phyloP scores from a whole-genome alignment of 1,284 basidiomycete genomes.

The Ceratobasidium sp. region DNA sequence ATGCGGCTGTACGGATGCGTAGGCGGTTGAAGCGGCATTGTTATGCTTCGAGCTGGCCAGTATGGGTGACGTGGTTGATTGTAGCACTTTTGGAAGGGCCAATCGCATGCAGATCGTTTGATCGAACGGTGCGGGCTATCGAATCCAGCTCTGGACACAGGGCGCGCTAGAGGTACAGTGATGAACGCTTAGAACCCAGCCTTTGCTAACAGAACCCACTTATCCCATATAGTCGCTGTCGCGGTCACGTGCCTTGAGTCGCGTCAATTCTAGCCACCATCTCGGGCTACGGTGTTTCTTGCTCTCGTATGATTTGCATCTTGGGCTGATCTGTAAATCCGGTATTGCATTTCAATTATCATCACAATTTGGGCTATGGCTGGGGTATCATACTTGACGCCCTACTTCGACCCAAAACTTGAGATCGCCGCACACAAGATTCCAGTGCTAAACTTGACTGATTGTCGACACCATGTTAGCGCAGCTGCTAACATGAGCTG shows the following conservation, averaged over 20 bases:
- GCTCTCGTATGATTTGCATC: too few relatives aligned
- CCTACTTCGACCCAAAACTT: slow-evolving; percentile 21
- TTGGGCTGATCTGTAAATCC: background rate
- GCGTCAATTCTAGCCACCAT: too few relatives aligned
- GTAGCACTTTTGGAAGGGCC: slow-evolving; percentile 22
- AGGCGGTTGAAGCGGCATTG: slow-evolving; percentile 17
- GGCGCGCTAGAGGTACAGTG: slow-evolving; percentile 6
- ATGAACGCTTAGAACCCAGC: background rate
- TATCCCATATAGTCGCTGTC: background rate
- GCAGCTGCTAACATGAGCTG: slow-evolving; percentile 5
- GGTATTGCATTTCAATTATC: background rate
- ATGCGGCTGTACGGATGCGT: slow-evolving; percentile 18
- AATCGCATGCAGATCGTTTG: slow-evolving; percentile 23
- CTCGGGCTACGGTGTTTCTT: too few relatives aligned
- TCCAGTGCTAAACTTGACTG: background rate
- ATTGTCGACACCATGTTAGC: slow-evolving; percentile 8
- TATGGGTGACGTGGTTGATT: slow-evolving; percentile 17
- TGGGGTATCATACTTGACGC: background rate
- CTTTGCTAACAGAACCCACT: background rate
- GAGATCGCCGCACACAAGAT: slow-evolving; percentile 9
- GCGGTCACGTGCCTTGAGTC: background rate
- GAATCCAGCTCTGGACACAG: background rate
- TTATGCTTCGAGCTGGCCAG: slow-evolving; percentile 15
- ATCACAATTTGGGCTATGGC: background rate
- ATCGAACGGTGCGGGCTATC: background rate